Percentiles rank a stretch among this genome's conserved stretches.
Evolutionary conservation across 805 yeast species (phyloP).

Genomic region (Pichia phayaonensis): DNA sequence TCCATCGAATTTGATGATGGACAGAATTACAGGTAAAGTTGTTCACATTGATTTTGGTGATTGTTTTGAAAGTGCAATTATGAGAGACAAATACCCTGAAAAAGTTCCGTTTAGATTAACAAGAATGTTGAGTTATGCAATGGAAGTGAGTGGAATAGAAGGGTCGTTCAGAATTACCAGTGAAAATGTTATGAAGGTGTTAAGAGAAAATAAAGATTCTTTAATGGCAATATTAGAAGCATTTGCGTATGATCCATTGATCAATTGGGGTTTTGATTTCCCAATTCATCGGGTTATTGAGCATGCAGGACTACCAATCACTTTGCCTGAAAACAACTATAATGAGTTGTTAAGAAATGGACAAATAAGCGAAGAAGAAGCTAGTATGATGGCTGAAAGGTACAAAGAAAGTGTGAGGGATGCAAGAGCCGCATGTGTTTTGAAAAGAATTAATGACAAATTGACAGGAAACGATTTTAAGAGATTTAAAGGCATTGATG

Average conservation of each 20-base stretch:
- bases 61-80: conserved; percentile 96
- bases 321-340: conserved; percentile 60
- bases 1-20: conserved; percentile 94
- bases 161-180: conserved; percentile 95
- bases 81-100: conserved; percentile 95
- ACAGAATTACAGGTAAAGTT: conserved; percentile 89
- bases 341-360: conserved; percentile 64
- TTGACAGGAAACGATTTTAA: conserved; percentile 90
- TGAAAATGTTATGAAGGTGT: conserved; percentile 93
- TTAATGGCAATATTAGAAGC: conserved; percentile 97
- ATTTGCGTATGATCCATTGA: conserved; percentile 96
- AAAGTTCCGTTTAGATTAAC: conserved; percentile 96
- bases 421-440: conserved; percentile 84
- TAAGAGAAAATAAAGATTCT: conserved; percentile 91
- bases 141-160: conserved; percentile 98
- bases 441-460: conserved; percentile 86
- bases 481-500: conserved; percentile 60
- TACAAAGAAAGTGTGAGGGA: conserved; percentile 70
- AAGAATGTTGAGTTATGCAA: conserved; percentile 93
- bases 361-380: conserved; percentile 71
- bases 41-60: conserved; percentile 98
- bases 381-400: conserved; percentile 58
- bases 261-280: conserved; percentile 97
- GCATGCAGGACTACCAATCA: conserved; percentile 50
- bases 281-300: conserved; percentile 74